Percentiles rank a stretch among this genome's conserved stretches.
Evolutionary conservation across 768 basidiomycete genomes (phyloP).

Genomic region (Collybia nuda): DNA sequence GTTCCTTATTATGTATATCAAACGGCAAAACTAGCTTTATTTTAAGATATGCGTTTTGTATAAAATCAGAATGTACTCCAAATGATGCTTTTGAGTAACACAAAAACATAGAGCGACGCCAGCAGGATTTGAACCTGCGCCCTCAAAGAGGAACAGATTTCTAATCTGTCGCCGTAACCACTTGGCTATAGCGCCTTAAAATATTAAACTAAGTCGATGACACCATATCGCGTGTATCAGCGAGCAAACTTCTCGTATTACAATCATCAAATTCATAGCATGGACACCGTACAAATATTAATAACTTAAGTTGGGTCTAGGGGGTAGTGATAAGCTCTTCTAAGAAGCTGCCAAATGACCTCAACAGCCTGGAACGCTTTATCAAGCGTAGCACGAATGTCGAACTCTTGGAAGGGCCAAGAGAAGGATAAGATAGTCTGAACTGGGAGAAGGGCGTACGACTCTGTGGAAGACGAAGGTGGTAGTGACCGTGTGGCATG

Average conservation of each 20-base stretch:
- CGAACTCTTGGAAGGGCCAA: conserved; percentile 28
- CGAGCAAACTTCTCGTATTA: too few relatives aligned
- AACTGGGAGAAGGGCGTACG: conserved; percentile 26
- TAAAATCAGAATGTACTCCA: too few relatives aligned
- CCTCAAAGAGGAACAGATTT: conserved; percentile 27
- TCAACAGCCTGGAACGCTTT: conserved; percentile 38
- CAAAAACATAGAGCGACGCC: conserved; percentile 1
- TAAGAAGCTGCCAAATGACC: conserved; percentile 46
- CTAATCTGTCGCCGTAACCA: conserved; percentile 78
- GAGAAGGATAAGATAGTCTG: conserved; percentile 29
- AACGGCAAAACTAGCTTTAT: too few relatives aligned
- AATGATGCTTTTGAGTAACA: too few relatives aligned
- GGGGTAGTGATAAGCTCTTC: conserved; percentile 57
- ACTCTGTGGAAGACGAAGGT: conserved; percentile 15
- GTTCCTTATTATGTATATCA: too few relatives aligned
- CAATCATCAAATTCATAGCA: not conserved
- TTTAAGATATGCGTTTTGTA: too few relatives aligned
- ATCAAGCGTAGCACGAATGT: conserved; percentile 26
- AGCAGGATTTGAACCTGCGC: conserved; percentile 16
- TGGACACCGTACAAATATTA: not conserved
- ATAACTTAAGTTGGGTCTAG: conserved; percentile 43
- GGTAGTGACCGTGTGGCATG: not conserved
- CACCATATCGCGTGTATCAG: too few relatives aligned
- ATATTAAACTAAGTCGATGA: too few relatives aligned
- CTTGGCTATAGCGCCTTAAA: conserved; percentile 58